Conservation (phyloP, 495 filamentous ascomycete species). For the Trichoderma erinaceum region DNA sequence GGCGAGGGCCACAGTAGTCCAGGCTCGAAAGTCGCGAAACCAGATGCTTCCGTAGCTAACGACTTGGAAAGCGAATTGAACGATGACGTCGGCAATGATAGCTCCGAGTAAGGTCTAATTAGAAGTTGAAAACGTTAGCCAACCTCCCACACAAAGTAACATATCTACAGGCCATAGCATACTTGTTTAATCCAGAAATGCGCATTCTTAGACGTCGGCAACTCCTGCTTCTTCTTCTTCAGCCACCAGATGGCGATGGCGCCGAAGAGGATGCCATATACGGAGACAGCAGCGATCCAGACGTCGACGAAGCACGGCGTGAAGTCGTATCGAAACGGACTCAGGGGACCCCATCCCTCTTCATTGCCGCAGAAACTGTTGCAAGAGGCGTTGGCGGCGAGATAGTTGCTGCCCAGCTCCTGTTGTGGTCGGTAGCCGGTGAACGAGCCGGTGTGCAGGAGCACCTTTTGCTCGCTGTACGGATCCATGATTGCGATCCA, state of each 20-base stretch:
- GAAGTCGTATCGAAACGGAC: conserved; percentile 77
- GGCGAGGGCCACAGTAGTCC: conserved; percentile 74
- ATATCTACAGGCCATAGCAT: conserved; percentile 25
- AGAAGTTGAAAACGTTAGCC: conserved; percentile 20
- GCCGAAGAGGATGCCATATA: conserved; percentile 70
- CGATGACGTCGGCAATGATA: conserved; percentile 58
- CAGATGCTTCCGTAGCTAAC: conserved; percentile 61
- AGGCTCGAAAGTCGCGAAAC: conserved; percentile 81
- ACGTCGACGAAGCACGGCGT: conserved; percentile 95
- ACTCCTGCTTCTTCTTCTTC: conserved; percentile 51
- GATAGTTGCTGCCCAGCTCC: conserved; percentile 41
- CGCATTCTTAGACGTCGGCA: conserved; percentile 75
- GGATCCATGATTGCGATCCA: conserved; percentile 14
- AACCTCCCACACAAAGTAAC: neutral
- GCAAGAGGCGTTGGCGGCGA: conserved; percentile 34
- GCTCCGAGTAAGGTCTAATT: conserved; percentile 61
- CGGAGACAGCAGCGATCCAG: conserved; percentile 68
- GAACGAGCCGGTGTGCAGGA: conserved; percentile 47
- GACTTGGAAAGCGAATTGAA: conserved; percentile 75
- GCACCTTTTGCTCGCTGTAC: conserved; percentile 37
- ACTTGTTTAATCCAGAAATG: conserved; percentile 93
- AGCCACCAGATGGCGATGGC: conserved; percentile 68
- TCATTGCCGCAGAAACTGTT: conserved; percentile 73
- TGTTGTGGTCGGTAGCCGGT: conserved; percentile 40
- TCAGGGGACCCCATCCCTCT: conserved; percentile 95